A percentile compares a stretch with the other conserved stretches of the same genome.
Conservation (phyloP, 768 basidiomycete species). For the Jaapia argillacea region DNA sequence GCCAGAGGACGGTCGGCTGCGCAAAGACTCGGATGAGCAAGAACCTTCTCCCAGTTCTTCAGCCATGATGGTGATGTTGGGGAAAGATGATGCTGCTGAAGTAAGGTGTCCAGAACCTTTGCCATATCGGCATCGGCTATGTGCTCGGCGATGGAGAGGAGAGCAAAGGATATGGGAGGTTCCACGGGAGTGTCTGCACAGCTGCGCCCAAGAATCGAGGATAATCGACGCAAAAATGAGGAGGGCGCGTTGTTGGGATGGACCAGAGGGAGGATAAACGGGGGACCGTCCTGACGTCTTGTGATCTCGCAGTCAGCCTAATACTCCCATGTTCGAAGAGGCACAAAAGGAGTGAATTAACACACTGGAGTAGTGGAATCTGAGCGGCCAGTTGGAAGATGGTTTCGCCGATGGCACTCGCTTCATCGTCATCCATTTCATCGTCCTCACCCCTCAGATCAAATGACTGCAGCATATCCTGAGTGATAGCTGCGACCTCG, state of each 20-base stretch:
- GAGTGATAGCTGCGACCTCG: slow-evolving; percentile 59
- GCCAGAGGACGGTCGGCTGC: slow-evolving; percentile 35
- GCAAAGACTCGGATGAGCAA: slow-evolving; percentile 32
- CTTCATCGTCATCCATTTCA: slow-evolving; percentile 68
- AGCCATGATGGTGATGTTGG: slow-evolving; percentile 70
- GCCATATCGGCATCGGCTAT: slow-evolving; percentile 61
- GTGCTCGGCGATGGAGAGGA: slow-evolving; percentile 59
- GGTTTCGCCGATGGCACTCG: slow-evolving; percentile 51
- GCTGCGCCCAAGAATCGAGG: slow-evolving; percentile 54
- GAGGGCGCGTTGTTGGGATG: slow-evolving; percentile 48
- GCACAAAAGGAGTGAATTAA: not conserved
- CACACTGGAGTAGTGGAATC: too few species aligned
- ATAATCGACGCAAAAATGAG: slow-evolving; percentile 49
- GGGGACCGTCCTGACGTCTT: slow-evolving; percentile 37
- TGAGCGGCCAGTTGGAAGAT: slow-evolving; percentile 46
- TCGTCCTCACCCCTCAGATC: slow-evolving; percentile 42
- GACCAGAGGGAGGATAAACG: slow-evolving; percentile 39
- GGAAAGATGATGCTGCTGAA: slow-evolving; percentile 55
- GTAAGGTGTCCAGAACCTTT: slow-evolving; percentile 50
- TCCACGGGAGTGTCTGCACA: slow-evolving; percentile 40
- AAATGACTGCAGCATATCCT: slow-evolving; percentile 65
- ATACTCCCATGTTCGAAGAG: too few species aligned
- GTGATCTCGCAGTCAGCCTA: slow-evolving; percentile 8
- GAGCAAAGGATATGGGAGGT: slow-evolving; percentile 51
- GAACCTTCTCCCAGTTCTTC: slow-evolving; percentile 48